Conservation (phyloP, 2,329 filamentous ascomycete species). For the Hortaea werneckii region DNA sequence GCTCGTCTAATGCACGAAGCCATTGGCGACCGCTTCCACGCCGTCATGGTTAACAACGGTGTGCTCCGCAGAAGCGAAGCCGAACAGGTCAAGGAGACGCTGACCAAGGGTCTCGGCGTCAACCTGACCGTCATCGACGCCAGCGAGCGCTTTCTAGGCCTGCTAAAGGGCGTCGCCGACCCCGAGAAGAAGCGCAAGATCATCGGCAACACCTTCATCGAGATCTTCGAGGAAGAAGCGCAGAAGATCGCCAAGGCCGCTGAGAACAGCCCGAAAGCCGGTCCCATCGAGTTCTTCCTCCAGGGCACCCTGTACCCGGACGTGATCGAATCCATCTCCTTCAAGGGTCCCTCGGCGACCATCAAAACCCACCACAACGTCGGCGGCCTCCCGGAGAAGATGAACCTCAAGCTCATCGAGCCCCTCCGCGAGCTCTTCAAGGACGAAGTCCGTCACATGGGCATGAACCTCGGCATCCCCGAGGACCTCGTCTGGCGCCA, state of each 20-base stretch:
- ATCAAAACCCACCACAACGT: slow-evolving; percentile 71
- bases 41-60: slow-evolving; percentile 77
- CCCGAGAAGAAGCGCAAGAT: slow-evolving; percentile 88
- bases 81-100: slow-evolving; percentile 66
- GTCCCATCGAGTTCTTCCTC: slow-evolving; percentile 74
- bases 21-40: slow-evolving; percentile 76
- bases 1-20: slow-evolving; percentile 78
- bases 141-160: slow-evolving; percentile 62
- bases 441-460: slow-evolving; percentile 65
- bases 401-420: slow-evolving; percentile 63
- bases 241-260: slow-evolving; percentile 63
- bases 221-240: slow-evolving; percentile 74
- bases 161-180: slow-evolving; percentile 61
- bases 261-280: slow-evolving; percentile 54
- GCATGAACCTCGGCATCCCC: slow-evolving; percentile 59
- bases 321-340: slow-evolving; percentile 61
- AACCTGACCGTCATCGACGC: slow-evolving; percentile 83
- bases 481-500: slow-evolving; percentile 70
- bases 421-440: slow-evolving; percentile 74
- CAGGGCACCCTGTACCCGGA: slow-evolving; percentile 79
- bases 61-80: slow-evolving; percentile 81
- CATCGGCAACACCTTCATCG: slow-evolving; percentile 72
- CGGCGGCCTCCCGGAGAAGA: slow-evolving; percentile 54
- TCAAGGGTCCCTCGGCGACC: slow-evolving; percentile 60
- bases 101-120: slow-evolving; percentile 72